Evolutionary conservation across 495 filamentous ascomycete species (phyloP).

Genomic region (Pseudomonodictys pantanalensis): DNA sequence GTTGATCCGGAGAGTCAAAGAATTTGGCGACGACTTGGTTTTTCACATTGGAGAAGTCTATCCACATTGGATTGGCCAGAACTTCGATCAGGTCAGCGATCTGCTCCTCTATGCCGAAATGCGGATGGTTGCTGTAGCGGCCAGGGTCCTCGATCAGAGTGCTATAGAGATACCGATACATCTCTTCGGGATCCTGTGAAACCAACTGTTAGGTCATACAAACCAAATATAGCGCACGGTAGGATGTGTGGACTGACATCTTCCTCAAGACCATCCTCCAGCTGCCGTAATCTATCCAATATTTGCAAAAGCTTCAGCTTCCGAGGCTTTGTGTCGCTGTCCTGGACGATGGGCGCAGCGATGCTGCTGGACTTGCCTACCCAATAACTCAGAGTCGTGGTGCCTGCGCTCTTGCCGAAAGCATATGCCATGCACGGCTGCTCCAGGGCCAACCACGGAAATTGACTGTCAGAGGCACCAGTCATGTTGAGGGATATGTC

Average conservation of each 20-base stretch:
- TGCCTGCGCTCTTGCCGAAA: slow-evolving; percentile 57
- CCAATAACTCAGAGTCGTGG: slow-evolving; percentile 61
- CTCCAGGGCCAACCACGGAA: slow-evolving; percentile 64
- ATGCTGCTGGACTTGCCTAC: slow-evolving; percentile 50
- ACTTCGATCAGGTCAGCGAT: slow-evolving; percentile 66
- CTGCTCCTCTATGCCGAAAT: slow-evolving; percentile 60
- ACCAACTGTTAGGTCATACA: slow-evolving; percentile 24
- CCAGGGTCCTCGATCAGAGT: slow-evolving; percentile 47
- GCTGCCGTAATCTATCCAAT: slow-evolving; percentile 53
- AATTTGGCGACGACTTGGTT: slow-evolving; percentile 66
- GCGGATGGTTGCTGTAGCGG: slow-evolving; percentile 37
- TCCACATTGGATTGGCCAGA: slow-evolving; percentile 60
- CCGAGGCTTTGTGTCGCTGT: slow-evolving; percentile 50
- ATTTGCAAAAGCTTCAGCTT: slow-evolving; percentile 53
- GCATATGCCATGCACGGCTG: slow-evolving; percentile 62
- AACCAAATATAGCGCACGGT: slow-evolving; percentile 13
- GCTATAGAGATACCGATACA: slow-evolving; percentile 41
- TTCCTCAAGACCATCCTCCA: slow-evolving; percentile 57
- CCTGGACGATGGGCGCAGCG: slow-evolving; percentile 49
- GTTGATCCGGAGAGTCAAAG: slow-evolving; percentile 51
- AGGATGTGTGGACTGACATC: slow-evolving; percentile 46
- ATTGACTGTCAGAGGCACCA: slow-evolving; percentile 34
- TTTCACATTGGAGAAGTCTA: slow-evolving; percentile 61
- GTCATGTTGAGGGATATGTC: slow-evolving; percentile 40
- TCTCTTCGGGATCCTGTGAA: slow-evolving; percentile 36